A percentile compares a stretch with the other conserved stretches of the same genome.
phyloP scores from a whole-genome alignment of 805 yeast genomes.

The Wickerhamiella sergipiensis region DNA sequence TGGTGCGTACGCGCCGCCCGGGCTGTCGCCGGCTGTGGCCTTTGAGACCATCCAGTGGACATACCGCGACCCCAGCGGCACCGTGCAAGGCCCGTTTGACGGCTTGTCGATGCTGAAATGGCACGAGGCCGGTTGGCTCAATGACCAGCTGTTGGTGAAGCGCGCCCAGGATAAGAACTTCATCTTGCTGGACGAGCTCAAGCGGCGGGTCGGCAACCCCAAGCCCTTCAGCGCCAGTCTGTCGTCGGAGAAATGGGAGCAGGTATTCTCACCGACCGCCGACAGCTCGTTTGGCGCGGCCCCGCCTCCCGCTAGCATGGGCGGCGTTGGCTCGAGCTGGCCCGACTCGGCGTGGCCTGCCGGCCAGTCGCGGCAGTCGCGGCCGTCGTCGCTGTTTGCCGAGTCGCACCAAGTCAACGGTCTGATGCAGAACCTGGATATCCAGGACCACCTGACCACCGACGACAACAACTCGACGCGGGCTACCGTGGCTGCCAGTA shows the following conservation, averaged over 20 bases:
- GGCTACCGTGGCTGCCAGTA: not conserved
- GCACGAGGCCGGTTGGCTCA: conserved; percentile 30
- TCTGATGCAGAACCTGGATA: not conserved
- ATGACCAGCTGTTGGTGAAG: conserved; percentile 40
- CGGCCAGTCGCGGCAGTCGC: not conserved
- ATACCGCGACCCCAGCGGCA: conserved; percentile 57
- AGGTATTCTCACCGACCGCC: not conserved
- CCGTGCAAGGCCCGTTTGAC: conserved; percentile 70
- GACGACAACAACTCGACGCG: not conserved
- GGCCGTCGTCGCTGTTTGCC: not conserved
- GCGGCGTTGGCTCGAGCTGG: not conserved
- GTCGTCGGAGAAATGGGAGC: conserved; percentile 13
- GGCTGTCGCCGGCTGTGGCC: not conserved
- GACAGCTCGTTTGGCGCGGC: not conserved
- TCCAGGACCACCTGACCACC: not conserved
- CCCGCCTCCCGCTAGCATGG: not conserved
- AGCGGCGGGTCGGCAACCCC: conserved; percentile 35
- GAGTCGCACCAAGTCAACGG: conserved; percentile 3
- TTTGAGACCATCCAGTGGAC: conserved; percentile 36
- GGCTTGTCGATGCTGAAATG: conserved; percentile 68
- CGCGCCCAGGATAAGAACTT: conserved; percentile 42
- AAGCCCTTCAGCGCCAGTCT: conserved; percentile 40
- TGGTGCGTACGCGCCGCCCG: not conserved
- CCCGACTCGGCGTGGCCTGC: not conserved
- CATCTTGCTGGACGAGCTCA: conserved; percentile 40